Evolutionary conservation across 495 filamentous ascomycete genomes (phyloP).

Genomic region (Cercophora sp.): DNA sequence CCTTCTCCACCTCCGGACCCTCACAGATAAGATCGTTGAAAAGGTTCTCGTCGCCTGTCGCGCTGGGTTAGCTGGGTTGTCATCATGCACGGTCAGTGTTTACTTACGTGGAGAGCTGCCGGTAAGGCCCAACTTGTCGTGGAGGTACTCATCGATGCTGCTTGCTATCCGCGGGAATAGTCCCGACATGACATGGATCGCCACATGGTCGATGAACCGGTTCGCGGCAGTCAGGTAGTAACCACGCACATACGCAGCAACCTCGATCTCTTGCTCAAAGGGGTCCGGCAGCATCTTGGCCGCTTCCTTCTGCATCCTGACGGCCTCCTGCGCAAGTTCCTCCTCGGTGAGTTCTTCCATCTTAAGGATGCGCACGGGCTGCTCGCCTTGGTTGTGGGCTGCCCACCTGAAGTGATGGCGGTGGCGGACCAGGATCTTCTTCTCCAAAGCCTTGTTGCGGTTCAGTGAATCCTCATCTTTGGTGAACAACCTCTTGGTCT

Average conservation of each 20-base stretch:
- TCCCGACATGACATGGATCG: conserved; percentile 43
- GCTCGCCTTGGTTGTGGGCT: conserved; percentile 20
- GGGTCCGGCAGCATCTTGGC: conserved; percentile 40
- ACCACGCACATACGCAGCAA: conserved; percentile 47
- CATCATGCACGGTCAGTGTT: too few relatives aligned
- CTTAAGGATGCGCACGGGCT: conserved; percentile 26
- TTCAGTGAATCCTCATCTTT: conserved; percentile 37
- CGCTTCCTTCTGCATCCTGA: conserved; percentile 24
- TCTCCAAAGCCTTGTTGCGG: conserved; percentile 34
- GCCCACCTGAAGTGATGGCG: conserved; percentile 34
- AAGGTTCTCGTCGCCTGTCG: too few relatives aligned
- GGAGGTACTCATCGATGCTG: conserved; percentile 33
- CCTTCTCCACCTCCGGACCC: conserved; percentile 33
- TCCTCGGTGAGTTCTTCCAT: conserved; percentile 42
- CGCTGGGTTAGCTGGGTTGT: too few relatives aligned
- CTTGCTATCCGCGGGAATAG: conserved; percentile 35
- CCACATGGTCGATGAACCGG: conserved; percentile 47
- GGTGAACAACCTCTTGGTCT: conserved; percentile 39
- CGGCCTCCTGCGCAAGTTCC: conserved; percentile 25
- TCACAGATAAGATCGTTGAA: conserved; percentile 44
- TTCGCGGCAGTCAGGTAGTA: conserved; percentile 50
- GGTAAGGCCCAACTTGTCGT: conserved; percentile 37
- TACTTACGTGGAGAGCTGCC: conserved; percentile 18
- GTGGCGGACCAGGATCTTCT: conserved; percentile 30
- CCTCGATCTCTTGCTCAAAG: conserved; percentile 43